Evolutionary conservation across 2,329 filamentous ascomycete genomes (phyloP).

Genomic region (Arthrobotrys pseudoclavata): DNA sequence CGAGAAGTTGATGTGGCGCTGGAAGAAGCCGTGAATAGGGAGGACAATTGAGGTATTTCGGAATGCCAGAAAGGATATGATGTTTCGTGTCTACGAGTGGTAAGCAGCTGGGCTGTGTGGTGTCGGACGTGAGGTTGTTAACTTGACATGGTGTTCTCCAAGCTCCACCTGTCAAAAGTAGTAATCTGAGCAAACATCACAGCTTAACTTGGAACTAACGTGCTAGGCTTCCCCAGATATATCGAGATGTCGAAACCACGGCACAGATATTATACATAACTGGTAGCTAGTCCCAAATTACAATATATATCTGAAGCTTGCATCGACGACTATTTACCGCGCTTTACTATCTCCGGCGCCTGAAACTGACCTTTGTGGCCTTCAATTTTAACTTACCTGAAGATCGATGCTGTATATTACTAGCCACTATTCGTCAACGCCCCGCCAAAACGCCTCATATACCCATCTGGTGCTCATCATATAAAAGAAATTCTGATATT

Average conservation of each 20-base stretch:
- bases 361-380: constrained; percentile 11
- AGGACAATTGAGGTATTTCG: constrained; percentile 12
- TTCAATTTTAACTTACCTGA: constrained; percentile 23
- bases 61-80: constrained; percentile 21
- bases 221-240: constrained; percentile 39
- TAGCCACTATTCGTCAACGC: constrained; percentile 14
- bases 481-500: background rate
- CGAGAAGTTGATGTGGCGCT: constrained; percentile 9
- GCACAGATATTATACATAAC: background rate
- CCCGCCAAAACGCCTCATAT: background rate
- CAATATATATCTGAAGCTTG: constrained; percentile 16
- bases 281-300: background rate
- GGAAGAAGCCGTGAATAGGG: constrained; percentile 15
- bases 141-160: constrained; percentile 60
- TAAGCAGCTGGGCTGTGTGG: constrained; percentile 20
- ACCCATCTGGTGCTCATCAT: background rate
- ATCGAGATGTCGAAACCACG: background rate
- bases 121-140: constrained; percentile 35
- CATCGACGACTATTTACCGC: background rate
- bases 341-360: constrained; percentile 21
- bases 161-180: constrained; percentile 53
- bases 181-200: constrained; percentile 47
- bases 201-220: background rate
- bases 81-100: constrained; percentile 37
- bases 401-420: constrained; percentile 23